These are phyloP conservation scores for Ophiostoma piceae DNA, from an alignment of 2,329 filamentous ascomycete genomes.

Conservation along the genomic window DNA sequence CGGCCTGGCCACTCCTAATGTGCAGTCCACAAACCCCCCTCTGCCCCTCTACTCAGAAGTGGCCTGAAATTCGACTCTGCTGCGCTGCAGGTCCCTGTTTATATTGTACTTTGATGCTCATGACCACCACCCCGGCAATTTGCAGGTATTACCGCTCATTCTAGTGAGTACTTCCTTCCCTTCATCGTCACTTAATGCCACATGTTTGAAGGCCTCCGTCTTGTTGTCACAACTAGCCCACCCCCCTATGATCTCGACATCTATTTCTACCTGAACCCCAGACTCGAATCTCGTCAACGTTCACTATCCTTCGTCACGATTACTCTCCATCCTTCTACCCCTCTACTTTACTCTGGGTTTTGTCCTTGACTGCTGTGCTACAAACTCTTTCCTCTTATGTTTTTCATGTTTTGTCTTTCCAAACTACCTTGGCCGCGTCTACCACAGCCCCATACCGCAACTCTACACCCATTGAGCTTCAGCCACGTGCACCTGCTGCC, in stretches of 20 bases:
- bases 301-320: not conserved
- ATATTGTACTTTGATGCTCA: not conserved
- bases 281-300: not conserved
- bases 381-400: not conserved
- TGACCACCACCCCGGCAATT: no score
- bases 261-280: not conserved
- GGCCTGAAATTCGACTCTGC: not conserved
- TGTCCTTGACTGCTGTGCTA: not conserved
- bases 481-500: slow-evolving; percentile 34
- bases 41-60: not conserved
- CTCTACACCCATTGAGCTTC: slow-evolving; percentile 32
- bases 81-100: not conserved
- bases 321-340: not conserved
- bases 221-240: no score
- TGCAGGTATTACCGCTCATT: no score
- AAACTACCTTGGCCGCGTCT: slow-evolving; percentile 19
- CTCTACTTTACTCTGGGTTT: not conserved
- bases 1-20: not conserved
- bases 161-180: no score
- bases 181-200: no score
- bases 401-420: not conserved
- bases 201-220: no score
- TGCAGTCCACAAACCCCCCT: no score
- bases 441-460: slow-evolving; percentile 15
- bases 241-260: no score